Percentiles rank a stretch among this genome's conserved stretches.
These are phyloP conservation scores for Acacia crassicarpa DNA, from an alignment of 306 rosid genomes.

Conservation along the genomic window DNA sequence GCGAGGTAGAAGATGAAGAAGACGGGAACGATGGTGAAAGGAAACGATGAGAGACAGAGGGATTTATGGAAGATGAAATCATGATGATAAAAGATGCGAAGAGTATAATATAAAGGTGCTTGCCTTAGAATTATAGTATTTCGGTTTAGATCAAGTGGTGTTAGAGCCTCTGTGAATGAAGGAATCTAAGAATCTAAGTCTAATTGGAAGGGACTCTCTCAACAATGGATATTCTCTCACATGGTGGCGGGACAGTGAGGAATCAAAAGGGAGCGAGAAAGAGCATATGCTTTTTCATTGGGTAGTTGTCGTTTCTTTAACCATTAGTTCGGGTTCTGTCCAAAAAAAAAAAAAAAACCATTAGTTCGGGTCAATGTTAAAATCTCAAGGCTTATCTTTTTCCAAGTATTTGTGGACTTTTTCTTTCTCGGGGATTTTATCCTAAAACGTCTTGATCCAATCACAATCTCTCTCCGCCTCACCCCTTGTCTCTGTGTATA, in stretches of 20 bases:
- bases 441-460: neutral
- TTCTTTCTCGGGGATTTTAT: neutral
- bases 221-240: slow-evolving; percentile 52
- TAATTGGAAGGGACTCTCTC: slow-evolving; percentile 2
- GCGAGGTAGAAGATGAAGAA: slow-evolving; percentile 1
- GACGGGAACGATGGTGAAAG: slow-evolving; percentile 25
- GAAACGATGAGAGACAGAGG: slow-evolving; percentile 59
- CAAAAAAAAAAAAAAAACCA: no score
- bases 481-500: no score
- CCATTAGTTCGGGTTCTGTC: no score
- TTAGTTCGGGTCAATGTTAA: neutral
- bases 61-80: slow-evolving; percentile 62
- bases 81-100: slow-evolving; percentile 36
- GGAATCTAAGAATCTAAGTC: slow-evolving; percentile 32
- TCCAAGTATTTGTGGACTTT: neutral
- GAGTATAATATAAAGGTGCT: slow-evolving; percentile 28
- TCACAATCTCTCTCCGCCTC: neutral
- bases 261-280: slow-evolving; percentile 32
- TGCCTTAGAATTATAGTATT: slow-evolving; percentile 5
- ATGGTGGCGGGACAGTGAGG: slow-evolving; percentile 29
- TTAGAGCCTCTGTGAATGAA: neutral
- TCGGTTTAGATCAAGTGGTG: neutral
- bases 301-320: slow-evolving; percentile 19
- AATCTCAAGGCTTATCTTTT: neutral
- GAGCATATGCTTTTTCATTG: slow-evolving; percentile 49